These are phyloP conservation scores for Dioscorea dumetorum DNA, from an alignment of 106 monocot species.

Conservation along the genomic window DNA sequence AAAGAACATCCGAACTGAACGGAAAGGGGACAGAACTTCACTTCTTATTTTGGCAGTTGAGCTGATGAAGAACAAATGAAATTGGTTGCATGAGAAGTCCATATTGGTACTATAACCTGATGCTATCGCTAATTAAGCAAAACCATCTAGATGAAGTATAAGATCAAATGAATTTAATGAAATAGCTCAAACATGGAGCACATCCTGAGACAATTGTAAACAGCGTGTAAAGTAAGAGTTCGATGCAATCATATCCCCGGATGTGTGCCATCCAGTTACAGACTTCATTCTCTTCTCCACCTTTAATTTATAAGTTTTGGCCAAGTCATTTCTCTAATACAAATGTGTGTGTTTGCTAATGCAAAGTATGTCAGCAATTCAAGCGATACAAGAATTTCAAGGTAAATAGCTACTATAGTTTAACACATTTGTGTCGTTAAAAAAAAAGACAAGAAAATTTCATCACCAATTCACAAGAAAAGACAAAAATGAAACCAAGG, in stretches of 20 bases:
- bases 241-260: background rate
- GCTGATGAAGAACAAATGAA: conserved; percentile 59
- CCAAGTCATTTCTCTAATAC: no score
- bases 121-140: background rate
- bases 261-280: no score
- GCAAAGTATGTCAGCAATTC: no score
- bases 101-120: background rate
- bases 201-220: background rate
- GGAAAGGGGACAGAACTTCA: conserved; percentile 91
- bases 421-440: no score
- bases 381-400: no score
- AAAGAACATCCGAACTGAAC: conserved; percentile 95
- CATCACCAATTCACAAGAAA: no score
- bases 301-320: no score
- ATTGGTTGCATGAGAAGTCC: conserved; percentile 12
- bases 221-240: background rate
- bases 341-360: no score
- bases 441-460: no score
- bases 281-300: no score
- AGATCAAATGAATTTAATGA: background rate
- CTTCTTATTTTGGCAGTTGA: conserved; percentile 86
- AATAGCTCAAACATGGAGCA: background rate
- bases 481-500: no score
- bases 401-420: no score
- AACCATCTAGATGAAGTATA: background rate